Evolutionary conservation across 192 early-diverging fungal species (phyloP).

Genomic region (Linnemannia elongata): DNA sequence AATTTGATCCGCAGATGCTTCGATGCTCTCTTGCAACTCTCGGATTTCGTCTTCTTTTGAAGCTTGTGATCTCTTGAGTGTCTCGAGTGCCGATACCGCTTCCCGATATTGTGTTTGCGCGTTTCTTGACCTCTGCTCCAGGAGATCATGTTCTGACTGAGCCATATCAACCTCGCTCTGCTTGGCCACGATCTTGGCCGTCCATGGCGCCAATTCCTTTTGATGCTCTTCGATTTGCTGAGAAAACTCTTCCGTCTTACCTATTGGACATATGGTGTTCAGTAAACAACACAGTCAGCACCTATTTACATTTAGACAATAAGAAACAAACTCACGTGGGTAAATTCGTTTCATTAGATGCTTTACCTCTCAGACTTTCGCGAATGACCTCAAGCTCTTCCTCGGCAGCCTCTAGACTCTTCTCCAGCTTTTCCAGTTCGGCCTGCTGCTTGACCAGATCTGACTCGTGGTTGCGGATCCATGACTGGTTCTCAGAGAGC

Average conservation of each 20-base stretch:
- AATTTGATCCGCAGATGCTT: slow-evolving; percentile 45
- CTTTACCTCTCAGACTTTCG: slow-evolving; percentile 70
- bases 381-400: slow-evolving; percentile 81
- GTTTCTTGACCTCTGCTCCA: slow-evolving; percentile 74
- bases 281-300: background rate
- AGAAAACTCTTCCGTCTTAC: slow-evolving; percentile 90
- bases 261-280: slow-evolving; percentile 42
- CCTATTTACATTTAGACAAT: background rate
- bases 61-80: slow-evolving; percentile 55
- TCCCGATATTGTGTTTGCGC: slow-evolving; percentile 68
- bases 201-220: slow-evolving; percentile 88
- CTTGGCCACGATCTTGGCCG: slow-evolving; percentile 82
- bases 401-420: slow-evolving; percentile 75
- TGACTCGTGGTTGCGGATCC: slow-evolving; percentile 77
- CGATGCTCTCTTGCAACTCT: slow-evolving; percentile 60
- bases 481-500: slow-evolving; percentile 71
- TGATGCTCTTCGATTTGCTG: slow-evolving; percentile 88
- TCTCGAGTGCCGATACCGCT: slow-evolving; percentile 63
- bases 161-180: slow-evolving; percentile 83
- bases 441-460: slow-evolving; percentile 69
- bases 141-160: slow-evolving; percentile 83
- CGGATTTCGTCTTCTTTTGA: slow-evolving; percentile 57
- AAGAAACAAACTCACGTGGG: background rate
- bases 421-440: slow-evolving; percentile 76
- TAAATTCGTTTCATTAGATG: background rate